These are phyloP conservation scores for Tilletia setariae DNA, from an alignment of 1,284 basidiomycete species.

Conservation along the genomic window DNA sequence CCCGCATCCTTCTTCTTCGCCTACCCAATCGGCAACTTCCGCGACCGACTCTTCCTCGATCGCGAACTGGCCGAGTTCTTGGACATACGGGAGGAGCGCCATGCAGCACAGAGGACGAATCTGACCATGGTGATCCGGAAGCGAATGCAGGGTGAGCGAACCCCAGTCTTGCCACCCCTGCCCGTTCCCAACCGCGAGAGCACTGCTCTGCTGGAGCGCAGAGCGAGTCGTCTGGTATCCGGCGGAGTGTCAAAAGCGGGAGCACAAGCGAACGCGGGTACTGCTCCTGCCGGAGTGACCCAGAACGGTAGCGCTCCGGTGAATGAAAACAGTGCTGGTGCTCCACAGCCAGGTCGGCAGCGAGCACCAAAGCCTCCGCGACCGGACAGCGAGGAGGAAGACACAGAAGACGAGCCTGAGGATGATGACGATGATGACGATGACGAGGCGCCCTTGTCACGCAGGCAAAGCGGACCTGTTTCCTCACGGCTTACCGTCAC, in stretches of 20 bases:
- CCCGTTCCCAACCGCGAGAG: constrained; percentile 33
- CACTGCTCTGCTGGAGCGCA: constrained; percentile 5
- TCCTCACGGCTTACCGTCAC: not conserved
- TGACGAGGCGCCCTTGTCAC: not conserved
- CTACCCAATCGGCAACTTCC: constrained; percentile 55
- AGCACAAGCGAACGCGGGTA: not conserved
- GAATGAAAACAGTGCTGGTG: not conserved
- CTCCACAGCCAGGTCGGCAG: not conserved
- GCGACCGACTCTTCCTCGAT: constrained; percentile 75
- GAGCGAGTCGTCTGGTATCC: not conserved
- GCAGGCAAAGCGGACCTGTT: too few species aligned
- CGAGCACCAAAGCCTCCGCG: too few species aligned
- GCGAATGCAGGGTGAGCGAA: constrained; percentile 50
- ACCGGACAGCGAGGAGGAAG: not conserved
- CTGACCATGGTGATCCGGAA: constrained; percentile 52
- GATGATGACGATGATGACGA: not conserved
- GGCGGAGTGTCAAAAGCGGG: not conserved
- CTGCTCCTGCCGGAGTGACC: not conserved
- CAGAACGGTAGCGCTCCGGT: not conserved
- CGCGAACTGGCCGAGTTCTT: constrained; percentile 74
- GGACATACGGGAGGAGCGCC: constrained; percentile 70
- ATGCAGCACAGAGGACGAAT: constrained; percentile 39
- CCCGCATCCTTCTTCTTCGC: constrained; percentile 58
- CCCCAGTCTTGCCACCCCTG: constrained; percentile 47
- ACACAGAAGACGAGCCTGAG: not conserved